phyloP scores from a whole-genome alignment of 371 early-diverging fungal genomes.

The Mucor ambiguus region DNA sequence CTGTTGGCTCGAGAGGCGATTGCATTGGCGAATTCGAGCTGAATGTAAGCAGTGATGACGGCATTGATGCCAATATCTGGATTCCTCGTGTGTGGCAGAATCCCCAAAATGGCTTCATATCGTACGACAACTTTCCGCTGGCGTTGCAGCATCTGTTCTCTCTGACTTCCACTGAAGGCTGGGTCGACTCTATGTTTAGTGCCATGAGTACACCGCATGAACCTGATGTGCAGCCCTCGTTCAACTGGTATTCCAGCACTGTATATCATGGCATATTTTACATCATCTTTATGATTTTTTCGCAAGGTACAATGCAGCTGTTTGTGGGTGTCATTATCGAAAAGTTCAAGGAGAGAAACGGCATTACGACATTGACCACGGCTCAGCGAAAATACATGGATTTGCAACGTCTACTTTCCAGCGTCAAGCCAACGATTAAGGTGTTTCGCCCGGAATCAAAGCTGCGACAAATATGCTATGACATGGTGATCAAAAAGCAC shows the following conservation, averaged over 20 bases:
- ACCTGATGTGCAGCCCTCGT: conserved; percentile 50
- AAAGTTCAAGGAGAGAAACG: conserved; percentile 62
- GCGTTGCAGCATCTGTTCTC: conserved; percentile 55
- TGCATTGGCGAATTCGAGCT: conserved; percentile 54
- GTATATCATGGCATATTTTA: conserved; percentile 60
- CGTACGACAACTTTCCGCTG: conserved; percentile 51
- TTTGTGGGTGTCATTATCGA: conserved; percentile 68
- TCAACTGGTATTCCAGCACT: conserved; percentile 46
- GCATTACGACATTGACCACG: conserved; percentile 58
- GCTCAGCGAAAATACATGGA: conserved; percentile 60
- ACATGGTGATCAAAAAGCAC: conserved; percentile 53
- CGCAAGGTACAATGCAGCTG: conserved; percentile 60
- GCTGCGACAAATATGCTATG: conserved; percentile 54
- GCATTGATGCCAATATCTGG: conserved; percentile 31
- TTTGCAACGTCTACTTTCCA: conserved; percentile 54
- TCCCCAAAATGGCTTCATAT: conserved; percentile 50
- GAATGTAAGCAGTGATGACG: conserved; percentile 39
- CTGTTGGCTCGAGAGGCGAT: conserved; percentile 35
- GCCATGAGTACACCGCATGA: conserved; percentile 56
- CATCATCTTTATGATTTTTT: conserved; percentile 59
- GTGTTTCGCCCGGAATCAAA: conserved; percentile 44
- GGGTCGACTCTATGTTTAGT: conserved; percentile 54
- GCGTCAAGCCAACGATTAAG: conserved; percentile 59
- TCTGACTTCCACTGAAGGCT: conserved; percentile 64
- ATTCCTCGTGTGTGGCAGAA: conserved; percentile 58